Base-by-base conservation (phyloP, 108 stramenopile species). In the Pelagomonas calceolata region DNA sequence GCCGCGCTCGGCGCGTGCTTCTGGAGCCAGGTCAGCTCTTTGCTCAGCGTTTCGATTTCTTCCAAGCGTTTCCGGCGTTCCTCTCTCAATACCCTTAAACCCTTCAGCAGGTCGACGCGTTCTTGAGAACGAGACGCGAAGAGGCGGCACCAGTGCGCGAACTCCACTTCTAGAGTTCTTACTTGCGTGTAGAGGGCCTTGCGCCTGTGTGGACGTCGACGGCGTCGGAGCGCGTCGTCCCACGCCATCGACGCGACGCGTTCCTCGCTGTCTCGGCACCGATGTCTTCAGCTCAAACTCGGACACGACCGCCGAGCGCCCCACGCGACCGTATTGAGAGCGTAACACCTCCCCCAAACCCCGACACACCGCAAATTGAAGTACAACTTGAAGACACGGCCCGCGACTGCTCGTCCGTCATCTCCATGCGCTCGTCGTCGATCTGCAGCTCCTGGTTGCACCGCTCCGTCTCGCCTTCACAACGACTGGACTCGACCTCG, bases 81-180 rank as follows among this genome's bases (percentile, higher is more conserved):
- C 12, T 70, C 37, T 14, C 72, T 5, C 77, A 81, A 75, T 3
- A 45, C 45, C 35, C 71, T 65, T 16, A 77, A 21, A 32, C 80
- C 80, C 69, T 26, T 36, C 36, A 73, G 73, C 29, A 74, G 45
- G 46, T 81, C 80, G 36, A 60, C 33, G 16, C 70, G 68, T 68
- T 81, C 80, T n/a, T 39, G 76, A 18, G 63, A 34, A 29, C 80
- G 73, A 10, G 80, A 74, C 15, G 76, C 77, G 51, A 74, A 76
- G 32, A 75, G 70, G 43, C 67, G 60, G 34, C 72, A 68, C 80
- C 80, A 81, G 33, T 81, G 76, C 32, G 66, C 45, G 36, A 73
- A 81, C 46, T 81, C 80, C 18, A 74, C 72, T 35, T 81, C 80
- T 9, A 73, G 35, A 45, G 73, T 78, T 31, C 39, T 29, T 9